Conservation (phyloP, 495 filamentous ascomycete species). For the Podospora fimiseda region DNA sequence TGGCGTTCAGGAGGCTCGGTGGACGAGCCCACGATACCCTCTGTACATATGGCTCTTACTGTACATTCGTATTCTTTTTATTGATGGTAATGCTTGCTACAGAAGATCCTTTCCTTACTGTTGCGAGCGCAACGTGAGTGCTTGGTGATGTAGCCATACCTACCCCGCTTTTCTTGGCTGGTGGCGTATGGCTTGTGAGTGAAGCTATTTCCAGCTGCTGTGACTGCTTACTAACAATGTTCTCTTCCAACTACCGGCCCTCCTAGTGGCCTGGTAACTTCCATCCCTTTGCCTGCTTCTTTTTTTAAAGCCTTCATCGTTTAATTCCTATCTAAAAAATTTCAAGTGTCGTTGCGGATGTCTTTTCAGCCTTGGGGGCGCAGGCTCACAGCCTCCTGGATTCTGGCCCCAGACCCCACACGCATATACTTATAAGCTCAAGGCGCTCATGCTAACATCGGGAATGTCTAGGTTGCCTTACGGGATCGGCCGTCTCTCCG, state of each 20-base stretch:
- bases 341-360: too few species aligned
- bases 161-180: neutral
- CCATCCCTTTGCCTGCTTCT: too few species aligned
- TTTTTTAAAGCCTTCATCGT: too few species aligned
- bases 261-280: too few species aligned
- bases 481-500: too few species aligned
- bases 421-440: too few species aligned
- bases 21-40: constrained; percentile 24
- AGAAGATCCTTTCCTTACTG: neutral
- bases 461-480: too few species aligned
- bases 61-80: constrained; percentile 21
- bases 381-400: too few species aligned
- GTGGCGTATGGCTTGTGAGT: neutral
- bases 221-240: neutral
- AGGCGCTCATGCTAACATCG: too few species aligned
- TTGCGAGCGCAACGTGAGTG: constrained; percentile 5
- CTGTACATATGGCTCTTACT: constrained; percentile 24
- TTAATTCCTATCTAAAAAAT: too few species aligned
- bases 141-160: neutral
- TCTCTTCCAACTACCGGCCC: neutral
- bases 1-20: constrained; percentile 23
- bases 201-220: constrained; percentile 8
- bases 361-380: too few species aligned
- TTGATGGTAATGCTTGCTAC: constrained; percentile 9
- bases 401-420: too few species aligned